These are phyloP conservation scores for Saccharomyces pastorianus DNA, from an alignment of 1,139 yeast species.

Conservation along the genomic window DNA sequence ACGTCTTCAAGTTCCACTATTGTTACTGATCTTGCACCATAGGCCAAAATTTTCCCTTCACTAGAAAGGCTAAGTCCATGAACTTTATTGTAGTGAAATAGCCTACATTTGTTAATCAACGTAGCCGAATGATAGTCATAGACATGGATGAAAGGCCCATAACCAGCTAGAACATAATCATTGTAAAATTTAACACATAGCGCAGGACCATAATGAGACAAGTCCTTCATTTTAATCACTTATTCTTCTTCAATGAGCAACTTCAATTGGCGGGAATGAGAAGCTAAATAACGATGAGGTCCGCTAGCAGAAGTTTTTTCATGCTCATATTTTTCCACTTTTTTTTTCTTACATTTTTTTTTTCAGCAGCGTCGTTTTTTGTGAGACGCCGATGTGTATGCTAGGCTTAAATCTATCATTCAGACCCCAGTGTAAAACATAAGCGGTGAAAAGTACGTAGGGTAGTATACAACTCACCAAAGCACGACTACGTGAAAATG, in stretches of 20 bases:
- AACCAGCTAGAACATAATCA: conserved; percentile 50
- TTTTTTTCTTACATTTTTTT: background rate
- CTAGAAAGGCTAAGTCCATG: conserved; percentile 53
- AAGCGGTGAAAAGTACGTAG: background rate
- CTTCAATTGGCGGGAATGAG: background rate
- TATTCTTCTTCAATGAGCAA: background rate
- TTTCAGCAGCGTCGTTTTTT: background rate
- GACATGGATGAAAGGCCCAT: conserved; percentile 60
- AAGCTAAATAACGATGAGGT: background rate
- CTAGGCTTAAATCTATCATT: background rate
- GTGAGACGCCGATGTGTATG: background rate
- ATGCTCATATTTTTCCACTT: background rate
- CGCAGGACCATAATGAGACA: conserved; percentile 54
- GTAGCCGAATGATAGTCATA: conserved; percentile 41
- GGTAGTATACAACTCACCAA: background rate
- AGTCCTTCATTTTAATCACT: conserved; percentile 8
- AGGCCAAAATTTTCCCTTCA: conserved; percentile 38
- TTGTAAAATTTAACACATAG: conserved; percentile 49
- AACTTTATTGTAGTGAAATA: conserved; percentile 66
- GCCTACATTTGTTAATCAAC: conserved; percentile 36
- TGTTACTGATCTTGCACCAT: conserved; percentile 67
- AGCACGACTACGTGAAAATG: background rate
- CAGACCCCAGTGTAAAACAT: background rate
- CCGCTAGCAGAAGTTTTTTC: background rate
- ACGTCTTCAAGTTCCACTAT: conserved; percentile 35